Evolutionary conservation across 1,284 basidiomycete genomes (phyloP), one percentile per base, ranked within the genome.

Genomic region (Uromyces viciae-fabae): DNA sequence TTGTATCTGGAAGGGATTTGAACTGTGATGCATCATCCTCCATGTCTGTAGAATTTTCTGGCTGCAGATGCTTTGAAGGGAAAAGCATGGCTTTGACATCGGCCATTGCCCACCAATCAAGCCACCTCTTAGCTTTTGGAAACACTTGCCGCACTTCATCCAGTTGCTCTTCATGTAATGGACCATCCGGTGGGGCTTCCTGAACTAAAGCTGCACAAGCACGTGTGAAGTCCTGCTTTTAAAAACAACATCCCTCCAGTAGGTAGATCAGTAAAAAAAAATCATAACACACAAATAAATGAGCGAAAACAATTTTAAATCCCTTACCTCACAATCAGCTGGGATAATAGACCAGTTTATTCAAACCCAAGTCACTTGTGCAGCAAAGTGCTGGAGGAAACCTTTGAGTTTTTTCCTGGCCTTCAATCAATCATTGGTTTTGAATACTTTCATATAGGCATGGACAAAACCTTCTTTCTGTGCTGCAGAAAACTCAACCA

Each of bases 21-120:
- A 8, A 56, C 31, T 64, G 36, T 19, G 62, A 38, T 19, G 28
- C 43, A 72, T 72, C 42, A 11, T 5, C 28, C n/a, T 60, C 28
- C 4, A 11, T 33, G 5, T 31, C 25, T 11, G 58, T 25, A 5
- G 58, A 11, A 33, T 60, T 33, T 60, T 72, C 40, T n/a, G 46
- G 36, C 66, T 69, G 7, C 5, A 25, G 36, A 7, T 25, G 66
- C 8, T 38, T 9, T 8, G 66, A 69, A 38, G 36, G 36, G 33
- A 69, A 69, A 38, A 69, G 66, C 36, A 69, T 69, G 43, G 69
- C 42, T 19, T 33, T 7, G 33, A 72, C 42, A 19, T 72, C 46
- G 2, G 69, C 4, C 42, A 54, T 49, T 1, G 25, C 36, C 69
- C 69, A 72, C 69, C 43, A 72, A 33, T 72, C 25, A 19, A 72